Evolutionary conservation across 495 filamentous ascomycete genomes (phyloP).

Genomic region (Xylaria longipes): DNA sequence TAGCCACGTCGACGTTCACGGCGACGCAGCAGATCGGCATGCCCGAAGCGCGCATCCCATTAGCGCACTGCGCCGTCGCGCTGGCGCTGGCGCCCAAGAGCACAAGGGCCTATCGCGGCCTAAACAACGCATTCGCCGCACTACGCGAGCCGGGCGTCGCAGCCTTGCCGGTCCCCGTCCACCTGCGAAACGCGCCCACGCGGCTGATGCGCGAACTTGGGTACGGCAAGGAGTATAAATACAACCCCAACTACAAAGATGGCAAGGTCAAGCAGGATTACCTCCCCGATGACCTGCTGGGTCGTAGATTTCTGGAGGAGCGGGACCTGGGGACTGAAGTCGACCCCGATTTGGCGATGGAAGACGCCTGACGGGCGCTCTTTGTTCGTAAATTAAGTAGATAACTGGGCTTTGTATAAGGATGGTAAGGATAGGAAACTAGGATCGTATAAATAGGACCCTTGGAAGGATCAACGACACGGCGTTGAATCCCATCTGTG

Average conservation of each 20-base stretch:
- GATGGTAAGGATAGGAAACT: background rate
- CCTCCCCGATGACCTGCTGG: conserved; percentile 74
- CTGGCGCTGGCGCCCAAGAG: conserved; percentile 83
- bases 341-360: conserved; percentile 64
- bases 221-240: conserved; percentile 92
- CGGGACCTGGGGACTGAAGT: conserved; percentile 77
- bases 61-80: conserved; percentile 86
- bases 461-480: background rate
- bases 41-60: conserved; percentile 90
- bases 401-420: conserved; percentile 1
- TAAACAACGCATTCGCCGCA: conserved; percentile 78
- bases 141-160: conserved; percentile 81
- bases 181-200: conserved; percentile 91
- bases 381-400: background rate
- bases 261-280: conserved; percentile 92
- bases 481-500: conserved; percentile 1
- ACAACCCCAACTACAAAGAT: conserved; percentile 86
- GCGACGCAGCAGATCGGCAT: conserved; percentile 91
- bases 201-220: conserved; percentile 91
- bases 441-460: background rate
- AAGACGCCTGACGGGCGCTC: conserved; percentile 28
- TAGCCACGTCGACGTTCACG: conserved; percentile 83
- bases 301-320: conserved; percentile 79
- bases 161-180: conserved; percentile 78
- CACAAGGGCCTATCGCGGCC: conserved; percentile 80